Evolutionary conservation across 2,329 filamentous ascomycete species (phyloP).

Genomic region (Didymosphaeria variabile): DNA sequence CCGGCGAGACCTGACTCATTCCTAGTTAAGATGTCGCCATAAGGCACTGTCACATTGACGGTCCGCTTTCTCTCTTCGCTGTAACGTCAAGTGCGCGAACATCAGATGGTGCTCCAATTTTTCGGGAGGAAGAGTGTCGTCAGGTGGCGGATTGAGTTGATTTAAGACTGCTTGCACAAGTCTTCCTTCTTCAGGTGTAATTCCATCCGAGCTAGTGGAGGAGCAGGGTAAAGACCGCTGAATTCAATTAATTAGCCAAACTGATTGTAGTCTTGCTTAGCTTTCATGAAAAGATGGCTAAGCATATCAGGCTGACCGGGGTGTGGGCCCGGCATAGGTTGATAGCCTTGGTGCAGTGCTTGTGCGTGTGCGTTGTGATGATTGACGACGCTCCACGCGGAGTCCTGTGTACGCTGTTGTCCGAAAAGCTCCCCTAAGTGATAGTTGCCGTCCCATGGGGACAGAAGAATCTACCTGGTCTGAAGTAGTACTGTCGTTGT

Average conservation of each 20-base stretch:
- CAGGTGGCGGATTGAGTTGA: background rate
- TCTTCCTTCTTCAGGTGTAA: background rate
- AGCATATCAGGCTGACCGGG: constrained; percentile 39
- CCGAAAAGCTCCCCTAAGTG: constrained; percentile 63
- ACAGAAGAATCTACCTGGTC: constrained; percentile 49
- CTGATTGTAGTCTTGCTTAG: constrained; percentile 47
- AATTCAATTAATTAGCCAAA: constrained; percentile 28
- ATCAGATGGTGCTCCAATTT: background rate
- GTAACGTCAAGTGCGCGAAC: background rate
- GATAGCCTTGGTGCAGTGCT: background rate
- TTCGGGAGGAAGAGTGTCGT: background rate
- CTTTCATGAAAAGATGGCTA: constrained; percentile 47
- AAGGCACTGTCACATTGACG: background rate
- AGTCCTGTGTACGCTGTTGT: constrained; percentile 62
- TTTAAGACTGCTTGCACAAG: background rate
- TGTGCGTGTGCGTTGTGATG: constrained; percentile 45
- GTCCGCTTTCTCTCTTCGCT: background rate
- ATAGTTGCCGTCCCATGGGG: constrained; percentile 63
- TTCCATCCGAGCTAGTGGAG: background rate
- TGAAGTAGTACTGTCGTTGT: constrained; percentile 30
- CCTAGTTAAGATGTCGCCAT: background rate
- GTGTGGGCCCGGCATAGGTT: constrained; percentile 27
- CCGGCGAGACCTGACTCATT: background rate
- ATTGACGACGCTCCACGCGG: constrained; percentile 59
- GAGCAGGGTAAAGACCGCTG: background rate